Evolutionary conservation across 2,329 filamentous ascomycete genomes (phyloP), one percentile per base, ranked within the genome.

Genomic region (Fusarium sp.): DNA sequence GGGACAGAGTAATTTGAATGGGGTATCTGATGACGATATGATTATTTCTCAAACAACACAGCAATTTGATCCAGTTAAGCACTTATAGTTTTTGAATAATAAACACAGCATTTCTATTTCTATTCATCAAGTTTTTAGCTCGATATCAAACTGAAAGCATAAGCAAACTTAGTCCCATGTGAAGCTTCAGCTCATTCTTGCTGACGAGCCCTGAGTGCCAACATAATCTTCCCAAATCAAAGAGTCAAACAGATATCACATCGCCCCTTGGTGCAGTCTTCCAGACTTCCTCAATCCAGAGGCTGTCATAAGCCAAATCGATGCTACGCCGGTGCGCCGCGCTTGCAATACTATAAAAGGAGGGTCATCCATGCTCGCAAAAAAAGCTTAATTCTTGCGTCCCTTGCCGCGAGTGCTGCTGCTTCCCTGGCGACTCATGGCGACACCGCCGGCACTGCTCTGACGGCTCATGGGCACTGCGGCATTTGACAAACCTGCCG

Each of bases 361-460:
- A 51, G n/a, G 53, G 51, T 56, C 27, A 55, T 49, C 52, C 44
- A 51, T 49, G 27, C 51, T 41, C 51, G 52, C 20, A 56, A 41
- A 23, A 41, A 23, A 40, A 23, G 40, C 59, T 5, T 73, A 78
- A 51, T 73, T 76, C 71, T 80, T 79, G 51, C 80, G 77, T 50
- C 78, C 75, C 73, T 82, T 82, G 48, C 84, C 85, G 51, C 85
- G 80, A 22, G 81, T 82, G 65, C 84, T 86, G 44, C 82, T 78
- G 49, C 82, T 84, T 30, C 83, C 83, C 71, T 85, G 83, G 22
- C 86, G 80, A 67, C 85, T 88, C 85, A 88, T 88, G 14, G 84
- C 79, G 32, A 83, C 82, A 41, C 85, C 86, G 23, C 85, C 84
- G 6, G 83, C 78, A 54, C 84, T 87, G 76, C 83, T 87, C 74